These are phyloP conservation scores for Castanopsis chinensis DNA, from an alignment of 306 rosid species.

Conservation along the genomic window DNA sequence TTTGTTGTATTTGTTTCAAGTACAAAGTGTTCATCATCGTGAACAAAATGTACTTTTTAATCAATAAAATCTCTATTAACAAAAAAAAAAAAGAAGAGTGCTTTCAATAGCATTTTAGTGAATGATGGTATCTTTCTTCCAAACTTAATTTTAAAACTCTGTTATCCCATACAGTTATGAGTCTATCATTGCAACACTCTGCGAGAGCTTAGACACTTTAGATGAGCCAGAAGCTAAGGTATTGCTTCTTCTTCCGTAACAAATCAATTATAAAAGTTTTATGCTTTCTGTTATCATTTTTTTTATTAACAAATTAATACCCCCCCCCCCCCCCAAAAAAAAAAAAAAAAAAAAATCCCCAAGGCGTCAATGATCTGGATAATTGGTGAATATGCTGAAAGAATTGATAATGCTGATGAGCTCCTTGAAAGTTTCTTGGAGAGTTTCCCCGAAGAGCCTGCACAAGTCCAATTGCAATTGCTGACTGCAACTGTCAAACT, in stretches of 20 bases:
- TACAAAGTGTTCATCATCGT: too few species aligned
- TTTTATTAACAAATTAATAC: not conserved
- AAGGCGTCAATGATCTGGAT: slow-evolving; percentile 99
- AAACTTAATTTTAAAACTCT: slow-evolving; percentile 22
- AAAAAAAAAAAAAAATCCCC: not conserved
- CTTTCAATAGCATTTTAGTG: not conserved
- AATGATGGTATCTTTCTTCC: slow-evolving; percentile 15
- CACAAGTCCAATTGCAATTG: slow-evolving; percentile 95
- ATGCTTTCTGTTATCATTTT: not conserved
- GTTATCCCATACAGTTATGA: slow-evolving; percentile 60
- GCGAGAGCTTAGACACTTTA: slow-evolving; percentile 95
- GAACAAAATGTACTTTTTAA: too few species aligned
- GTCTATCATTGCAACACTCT: slow-evolving; percentile 97
- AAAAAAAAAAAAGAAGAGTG: not conserved
- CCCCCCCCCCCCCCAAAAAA: not conserved
- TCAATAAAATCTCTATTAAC: too few species aligned
- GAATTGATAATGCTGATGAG: slow-evolving; percentile 99
- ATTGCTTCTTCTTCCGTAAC: slow-evolving; percentile 21
- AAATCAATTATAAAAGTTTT: not conserved
- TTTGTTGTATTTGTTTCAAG: too few species aligned
- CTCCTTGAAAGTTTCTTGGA: slow-evolving; percentile 99
- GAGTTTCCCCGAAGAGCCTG: slow-evolving; percentile 94
- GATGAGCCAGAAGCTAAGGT: slow-evolving; percentile 99
- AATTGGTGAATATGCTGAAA: slow-evolving; percentile 98
- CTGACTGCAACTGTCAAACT: slow-evolving; percentile 98